phyloP scores from a whole-genome alignment of 2,329 filamentous ascomycete genomes.

The Epichloe gansuensis region DNA sequence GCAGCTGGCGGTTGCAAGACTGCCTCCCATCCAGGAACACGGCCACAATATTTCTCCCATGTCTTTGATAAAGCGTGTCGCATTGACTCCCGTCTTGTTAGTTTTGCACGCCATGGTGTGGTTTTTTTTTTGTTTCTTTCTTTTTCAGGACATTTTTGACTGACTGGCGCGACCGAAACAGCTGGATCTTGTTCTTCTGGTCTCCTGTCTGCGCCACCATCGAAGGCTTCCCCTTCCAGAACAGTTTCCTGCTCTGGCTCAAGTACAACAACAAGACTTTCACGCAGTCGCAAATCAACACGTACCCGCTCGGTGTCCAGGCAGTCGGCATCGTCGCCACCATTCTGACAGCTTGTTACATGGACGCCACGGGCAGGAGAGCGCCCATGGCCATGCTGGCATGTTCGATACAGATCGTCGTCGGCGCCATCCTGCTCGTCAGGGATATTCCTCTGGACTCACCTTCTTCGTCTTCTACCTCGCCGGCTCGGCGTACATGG shows the following conservation, averaged over 20 bases:
- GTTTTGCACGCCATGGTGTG: not conserved
- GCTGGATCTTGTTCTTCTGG: not conserved
- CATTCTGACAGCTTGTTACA: not conserved
- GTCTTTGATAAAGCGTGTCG: not conserved
- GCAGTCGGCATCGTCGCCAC: not conserved
- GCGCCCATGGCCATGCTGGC: not conserved
- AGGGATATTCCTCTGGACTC: not conserved
- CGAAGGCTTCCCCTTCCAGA: not conserved
- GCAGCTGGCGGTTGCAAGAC: conserved; percentile 22
- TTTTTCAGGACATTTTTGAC: not conserved
- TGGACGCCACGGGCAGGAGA: not conserved
- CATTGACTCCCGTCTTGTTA: not conserved
- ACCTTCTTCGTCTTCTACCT: not conserved
- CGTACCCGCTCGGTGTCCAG: not conserved
- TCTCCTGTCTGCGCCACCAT: not conserved
- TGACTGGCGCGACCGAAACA: not conserved
- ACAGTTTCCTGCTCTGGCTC: not conserved
- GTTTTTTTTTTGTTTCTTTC: too few species aligned
- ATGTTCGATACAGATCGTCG: not conserved
- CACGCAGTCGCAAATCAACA: not conserved
- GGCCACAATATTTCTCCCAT: not conserved
- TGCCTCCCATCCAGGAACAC: not conserved
- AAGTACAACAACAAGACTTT: not conserved
- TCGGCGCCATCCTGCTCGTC: not conserved
- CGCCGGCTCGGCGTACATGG: not conserved